A percentile compares a stretch with the other conserved stretches of the same genome.
phyloP scores from a whole-genome alignment of 352 stramenopile genomes.

The Achlya hypogyna region DNA sequence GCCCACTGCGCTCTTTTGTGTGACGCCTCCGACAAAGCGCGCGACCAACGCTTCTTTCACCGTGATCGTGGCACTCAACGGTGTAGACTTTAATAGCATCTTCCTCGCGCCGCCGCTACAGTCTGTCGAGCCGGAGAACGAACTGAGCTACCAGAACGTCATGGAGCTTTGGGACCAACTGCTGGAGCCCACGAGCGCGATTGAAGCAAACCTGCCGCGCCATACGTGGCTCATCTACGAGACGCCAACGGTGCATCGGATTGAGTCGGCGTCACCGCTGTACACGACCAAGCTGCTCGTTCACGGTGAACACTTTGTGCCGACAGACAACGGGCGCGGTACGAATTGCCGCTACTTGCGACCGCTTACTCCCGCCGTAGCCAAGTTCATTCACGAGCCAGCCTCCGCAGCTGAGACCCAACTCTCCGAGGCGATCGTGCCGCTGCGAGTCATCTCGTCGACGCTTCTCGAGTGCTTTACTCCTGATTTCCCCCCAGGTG shows the following conservation, averaged over 20 bases:
- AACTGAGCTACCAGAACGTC: neutral
- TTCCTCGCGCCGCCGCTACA: constrained; percentile 26
- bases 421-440: neutral
- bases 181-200: neutral
- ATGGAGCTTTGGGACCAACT: constrained; percentile 1
- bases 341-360: neutral
- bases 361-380: neutral
- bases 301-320: constrained; percentile 15
- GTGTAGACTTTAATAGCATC: constrained; percentile 54
- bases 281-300: constrained; percentile 20
- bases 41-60: constrained; percentile 24
- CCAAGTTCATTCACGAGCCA: constrained; percentile 7
- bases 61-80: constrained; percentile 46
- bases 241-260: constrained; percentile 7
- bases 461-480: constrained; percentile 11
- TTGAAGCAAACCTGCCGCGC: neutral
- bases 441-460: constrained; percentile 1
- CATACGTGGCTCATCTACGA: constrained; percentile 13
- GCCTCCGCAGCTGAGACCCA: neutral
- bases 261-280: constrained; percentile 6
- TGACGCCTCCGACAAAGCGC: constrained; percentile 29
- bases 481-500: constrained; percentile 19
- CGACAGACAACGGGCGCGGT: neutral
- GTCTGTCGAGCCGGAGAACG: neutral
- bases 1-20: constrained; percentile 32